phyloP scores from a whole-genome alignment of 2,329 filamentous ascomycete genomes.

The Didymella pomorum region DNA sequence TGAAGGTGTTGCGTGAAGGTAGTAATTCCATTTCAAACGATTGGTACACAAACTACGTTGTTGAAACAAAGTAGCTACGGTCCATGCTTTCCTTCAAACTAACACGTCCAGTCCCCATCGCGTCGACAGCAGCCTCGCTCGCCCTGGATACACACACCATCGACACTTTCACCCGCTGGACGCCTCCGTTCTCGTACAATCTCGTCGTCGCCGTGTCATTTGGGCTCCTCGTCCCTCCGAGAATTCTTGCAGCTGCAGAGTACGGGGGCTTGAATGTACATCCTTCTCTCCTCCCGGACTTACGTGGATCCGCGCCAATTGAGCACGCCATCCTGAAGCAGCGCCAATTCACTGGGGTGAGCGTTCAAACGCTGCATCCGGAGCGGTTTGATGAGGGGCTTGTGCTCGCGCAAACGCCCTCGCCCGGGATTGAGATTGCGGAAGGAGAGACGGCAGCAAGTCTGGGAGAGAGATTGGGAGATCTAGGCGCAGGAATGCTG shows the following conservation, averaged over 20 bases:
- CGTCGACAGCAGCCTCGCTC: conserved; percentile 68
- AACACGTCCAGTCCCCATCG: conserved; percentile 71
- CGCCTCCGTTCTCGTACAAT: conserved; percentile 60
- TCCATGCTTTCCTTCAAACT: too few species aligned
- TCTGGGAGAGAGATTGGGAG: conserved; percentile 64
- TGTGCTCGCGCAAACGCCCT: conserved; percentile 72
- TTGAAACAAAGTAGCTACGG: too few species aligned
- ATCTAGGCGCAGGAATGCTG: conserved; percentile 74
- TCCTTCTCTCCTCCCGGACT: conserved; percentile 86
- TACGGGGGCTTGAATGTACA: conserved; percentile 95
- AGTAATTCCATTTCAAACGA: too few species aligned
- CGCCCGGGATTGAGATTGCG: conserved; percentile 63
- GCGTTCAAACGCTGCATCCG: conserved; percentile 85
- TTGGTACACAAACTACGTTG: too few species aligned
- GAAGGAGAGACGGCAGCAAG: conserved; percentile 58
- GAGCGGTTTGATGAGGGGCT: conserved; percentile 78
- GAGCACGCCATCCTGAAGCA: conserved; percentile 79
- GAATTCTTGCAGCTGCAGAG: conserved; percentile 72
- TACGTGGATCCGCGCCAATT: conserved; percentile 85
- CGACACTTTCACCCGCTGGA: conserved; percentile 85
- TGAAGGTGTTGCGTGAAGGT: conserved; percentile 74
- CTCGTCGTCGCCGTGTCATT: conserved; percentile 94
- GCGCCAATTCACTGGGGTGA: conserved; percentile 72
- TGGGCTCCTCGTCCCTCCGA: conserved; percentile 82
- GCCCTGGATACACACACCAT: conserved; percentile 74